Evolutionary conservation across 768 basidiomycete genomes (phyloP), one percentile per base, ranked within the genome.

Genomic region (Boletus rubescentipes): DNA sequence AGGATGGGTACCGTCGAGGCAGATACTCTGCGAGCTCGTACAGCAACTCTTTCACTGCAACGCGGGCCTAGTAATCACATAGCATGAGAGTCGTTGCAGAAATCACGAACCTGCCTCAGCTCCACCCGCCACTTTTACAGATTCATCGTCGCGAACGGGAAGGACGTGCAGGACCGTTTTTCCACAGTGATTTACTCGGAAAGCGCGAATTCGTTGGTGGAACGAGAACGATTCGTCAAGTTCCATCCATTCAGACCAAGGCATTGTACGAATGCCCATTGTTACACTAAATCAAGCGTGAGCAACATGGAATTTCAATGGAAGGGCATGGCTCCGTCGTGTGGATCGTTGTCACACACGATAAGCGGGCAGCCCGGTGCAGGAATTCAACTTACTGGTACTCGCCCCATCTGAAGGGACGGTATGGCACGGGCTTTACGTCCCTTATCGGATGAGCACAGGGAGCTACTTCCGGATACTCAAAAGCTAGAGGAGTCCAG

Each of bases 241-340:
- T 73, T 91, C 86, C 48, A 89, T 84, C 88, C 89, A 91, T 47
- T 86, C 82, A 16, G 78, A 74, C 84, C 85, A 91, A 9, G 74
- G 74, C 86, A 91, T 88, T 44, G 68, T 75, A 23, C 84, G 79
- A 60, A 88, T 81, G 55, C 84, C 87, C 87, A 89, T 89, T 30
- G 85, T 89, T 20, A 87, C 78, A 57, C 86, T 88, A 46, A 8
- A 16, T 14, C 5, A 23, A 48, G 20, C 4, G 16, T 59, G 16
- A 62, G 53, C n/a, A 4, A 61, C 5, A 20, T 2, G 9, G 10
- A 31, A 30, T 11, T 18, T 26, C 43, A 30, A 35, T 21, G 5
- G 0, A 46, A 46, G 31, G 8, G 6, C 42, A 35, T 12, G 16
- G 12, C 14, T 18, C 30, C 9, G 32, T 36, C 14, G 37, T 29